Evolutionary conservation across 768 basidiomycete genomes (phyloP).

Genomic region (Tulasnella sp.): DNA sequence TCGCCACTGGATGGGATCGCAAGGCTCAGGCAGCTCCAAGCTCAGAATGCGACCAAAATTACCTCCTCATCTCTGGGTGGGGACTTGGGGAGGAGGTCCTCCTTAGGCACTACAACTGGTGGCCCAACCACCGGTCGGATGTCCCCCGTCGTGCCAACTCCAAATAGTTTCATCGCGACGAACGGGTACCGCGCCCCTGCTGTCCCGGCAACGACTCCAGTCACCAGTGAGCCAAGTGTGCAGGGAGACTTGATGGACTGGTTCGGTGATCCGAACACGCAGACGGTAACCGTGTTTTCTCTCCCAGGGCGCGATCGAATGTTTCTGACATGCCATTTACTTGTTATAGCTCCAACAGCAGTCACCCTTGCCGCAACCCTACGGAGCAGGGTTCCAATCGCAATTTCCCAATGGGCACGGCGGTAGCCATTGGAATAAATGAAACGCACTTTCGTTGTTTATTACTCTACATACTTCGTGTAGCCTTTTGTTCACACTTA

Average conservation of each 20-base stretch:
- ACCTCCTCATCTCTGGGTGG: neutral
- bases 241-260: slow-evolving; percentile 4
- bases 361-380: neutral
- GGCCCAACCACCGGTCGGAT: neutral
- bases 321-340: neutral
- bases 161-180: neutral
- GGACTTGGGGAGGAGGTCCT: neutral
- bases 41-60: neutral
- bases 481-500: neutral
- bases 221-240: neutral
- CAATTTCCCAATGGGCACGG: neutral
- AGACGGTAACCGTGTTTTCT: neutral
- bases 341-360: neutral
- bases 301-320: neutral
- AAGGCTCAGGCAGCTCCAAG: neutral
- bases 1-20: slow-evolving; percentile 9
- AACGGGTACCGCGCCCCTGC: slow-evolving; percentile 3
- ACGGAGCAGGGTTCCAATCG: neutral
- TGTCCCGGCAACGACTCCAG: slow-evolving; percentile 5
- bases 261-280: neutral
- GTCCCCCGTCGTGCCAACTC: neutral
- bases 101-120: neutral
- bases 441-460: neutral
- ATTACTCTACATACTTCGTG: neutral
- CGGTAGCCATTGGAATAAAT: neutral